Evolutionary conservation across 805 yeast genomes (phyloP).

Genomic region (Lachancea quebecensis): DNA sequence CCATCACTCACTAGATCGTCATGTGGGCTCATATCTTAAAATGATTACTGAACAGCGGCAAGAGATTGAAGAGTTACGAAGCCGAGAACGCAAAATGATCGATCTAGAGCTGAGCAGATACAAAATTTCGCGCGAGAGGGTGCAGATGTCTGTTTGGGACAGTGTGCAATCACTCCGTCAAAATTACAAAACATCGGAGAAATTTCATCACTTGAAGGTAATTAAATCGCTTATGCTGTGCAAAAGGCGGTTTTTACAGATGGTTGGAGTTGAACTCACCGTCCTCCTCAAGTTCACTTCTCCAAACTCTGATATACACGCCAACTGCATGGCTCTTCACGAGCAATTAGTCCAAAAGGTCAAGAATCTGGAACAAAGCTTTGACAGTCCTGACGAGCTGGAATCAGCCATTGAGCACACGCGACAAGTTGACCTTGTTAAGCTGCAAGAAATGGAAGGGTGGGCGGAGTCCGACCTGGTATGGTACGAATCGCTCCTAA

Average conservation of each 20-base stretch:
- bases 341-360: slow-evolving; percentile 40
- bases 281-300: slow-evolving; percentile 19
- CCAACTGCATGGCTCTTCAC: slow-evolving; percentile 18
- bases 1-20: slow-evolving; percentile 68
- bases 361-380: slow-evolving; percentile 44
- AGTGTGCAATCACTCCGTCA: slow-evolving; percentile 37
- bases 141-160: slow-evolving; percentile 36
- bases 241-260: slow-evolving; percentile 36
- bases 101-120: slow-evolving; percentile 34
- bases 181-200: slow-evolving; percentile 36
- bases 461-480: slow-evolving; percentile 41
- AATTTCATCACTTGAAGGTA: slow-evolving; percentile 40
- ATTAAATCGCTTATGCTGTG: slow-evolving; percentile 33
- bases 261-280: slow-evolving; percentile 38
- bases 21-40: slow-evolving; percentile 76
- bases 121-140: slow-evolving; percentile 33
- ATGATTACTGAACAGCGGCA: slow-evolving; percentile 76
- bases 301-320: slow-evolving; percentile 17
- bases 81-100: slow-evolving; percentile 42
- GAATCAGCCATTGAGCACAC: slow-evolving; percentile 41
- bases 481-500: slow-evolving; percentile 37
- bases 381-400: slow-evolving; percentile 47
- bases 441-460: slow-evolving; percentile 45
- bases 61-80: slow-evolving; percentile 62
- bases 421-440: slow-evolving; percentile 36